These are phyloP conservation scores for Rhynchosporium secalis DNA, from an alignment of 2,329 filamentous ascomycete genomes.

Conservation along the genomic window DNA sequence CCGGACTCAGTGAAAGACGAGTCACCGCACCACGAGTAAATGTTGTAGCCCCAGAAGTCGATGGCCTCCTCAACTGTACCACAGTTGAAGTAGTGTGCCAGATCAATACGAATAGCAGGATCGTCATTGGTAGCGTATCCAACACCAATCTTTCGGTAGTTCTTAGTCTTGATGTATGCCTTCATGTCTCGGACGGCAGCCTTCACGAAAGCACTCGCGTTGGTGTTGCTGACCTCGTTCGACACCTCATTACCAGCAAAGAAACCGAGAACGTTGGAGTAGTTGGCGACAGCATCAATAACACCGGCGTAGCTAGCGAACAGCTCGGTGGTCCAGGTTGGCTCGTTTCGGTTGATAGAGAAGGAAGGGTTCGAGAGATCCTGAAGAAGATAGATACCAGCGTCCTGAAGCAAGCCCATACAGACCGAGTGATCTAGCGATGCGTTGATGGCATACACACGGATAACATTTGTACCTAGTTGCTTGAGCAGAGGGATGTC, in stretches of 20 bases:
- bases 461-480: conserved; percentile 87
- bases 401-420: conserved; percentile 78
- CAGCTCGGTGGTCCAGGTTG: conserved; percentile 76
- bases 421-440: conserved; percentile 74
- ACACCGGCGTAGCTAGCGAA: conserved; percentile 82
- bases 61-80: conserved; percentile 67
- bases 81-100: conserved; percentile 96
- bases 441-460: conserved; percentile 91
- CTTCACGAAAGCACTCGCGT: conserved; percentile 92
- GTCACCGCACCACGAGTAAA: conserved; percentile 97
- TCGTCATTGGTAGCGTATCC: conserved; percentile 98
- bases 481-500: conserved; percentile 80
- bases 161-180: conserved; percentile 81
- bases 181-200: conserved; percentile 96
- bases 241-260: conserved; percentile 98
- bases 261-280: conserved; percentile 93
- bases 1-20: conserved; percentile 76
- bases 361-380: conserved; percentile 79
- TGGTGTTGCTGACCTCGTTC: conserved; percentile 84
- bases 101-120: conserved; percentile 72
- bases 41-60: conserved; percentile 99
- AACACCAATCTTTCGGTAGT: conserved; percentile 78
- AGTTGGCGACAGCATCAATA: conserved; percentile 76
- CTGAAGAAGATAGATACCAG: conserved; percentile 92
- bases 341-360: conserved; percentile 82